Evolutionary conservation across 2,329 filamentous ascomycete genomes (phyloP).

Genomic region (Ceratocystis ficicola): DNA sequence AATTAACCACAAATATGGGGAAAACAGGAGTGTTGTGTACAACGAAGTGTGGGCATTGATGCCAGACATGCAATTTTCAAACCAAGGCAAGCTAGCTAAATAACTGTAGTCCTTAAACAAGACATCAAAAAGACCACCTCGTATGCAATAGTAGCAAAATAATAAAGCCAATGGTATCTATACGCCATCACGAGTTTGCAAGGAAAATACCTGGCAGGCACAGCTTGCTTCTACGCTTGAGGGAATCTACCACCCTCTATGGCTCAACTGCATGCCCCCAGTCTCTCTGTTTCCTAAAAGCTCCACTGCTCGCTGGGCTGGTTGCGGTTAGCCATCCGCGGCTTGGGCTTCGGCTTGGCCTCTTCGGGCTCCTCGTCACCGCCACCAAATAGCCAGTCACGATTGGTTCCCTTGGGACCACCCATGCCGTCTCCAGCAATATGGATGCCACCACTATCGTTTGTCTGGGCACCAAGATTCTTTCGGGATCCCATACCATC

Average conservation of each 20-base stretch:
- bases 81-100: neutral
- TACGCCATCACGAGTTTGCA: neutral
- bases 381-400: slow-evolving; percentile 48
- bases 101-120: neutral
- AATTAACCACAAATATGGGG: too few relatives aligned
- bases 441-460: slow-evolving; percentile 30
- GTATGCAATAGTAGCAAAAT: neutral
- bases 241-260: neutral
- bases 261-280: neutral
- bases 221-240: neutral
- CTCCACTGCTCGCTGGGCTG: slow-evolving; percentile 36
- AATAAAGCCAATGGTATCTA: neutral
- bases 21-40: neutral
- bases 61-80: neutral
- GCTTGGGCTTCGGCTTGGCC: slow-evolving; percentile 25
- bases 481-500: slow-evolving; percentile 48
- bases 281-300: slow-evolving; percentile 29
- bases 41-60: neutral
- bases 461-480: slow-evolving; percentile 22
- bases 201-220: neutral
- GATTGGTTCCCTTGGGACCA: slow-evolving; percentile 41
- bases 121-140: neutral
- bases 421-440: slow-evolving; percentile 57
- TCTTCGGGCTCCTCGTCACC: slow-evolving; percentile 32
- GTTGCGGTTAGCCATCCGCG: slow-evolving; percentile 33